phyloP scores from a whole-genome alignment of 768 basidiomycete genomes.

The Glaciozyma antarctica region DNA sequence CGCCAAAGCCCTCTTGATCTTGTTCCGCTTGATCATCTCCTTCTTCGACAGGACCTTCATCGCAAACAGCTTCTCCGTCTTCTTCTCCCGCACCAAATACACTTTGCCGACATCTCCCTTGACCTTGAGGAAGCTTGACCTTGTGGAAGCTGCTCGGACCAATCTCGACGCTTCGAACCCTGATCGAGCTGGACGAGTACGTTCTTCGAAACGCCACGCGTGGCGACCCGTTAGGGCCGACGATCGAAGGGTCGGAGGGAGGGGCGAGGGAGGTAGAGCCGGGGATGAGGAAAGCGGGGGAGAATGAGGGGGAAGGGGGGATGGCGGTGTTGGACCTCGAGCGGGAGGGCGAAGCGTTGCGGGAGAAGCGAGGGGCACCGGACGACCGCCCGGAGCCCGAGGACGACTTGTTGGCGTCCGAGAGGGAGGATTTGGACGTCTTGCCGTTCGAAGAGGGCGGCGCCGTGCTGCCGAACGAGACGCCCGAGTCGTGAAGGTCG shows the following conservation, averaged over 20 bases:
- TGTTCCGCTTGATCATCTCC: slow-evolving; percentile 99
- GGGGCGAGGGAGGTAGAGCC: background rate
- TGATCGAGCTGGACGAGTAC: slow-evolving; percentile 96
- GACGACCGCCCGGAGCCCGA: background rate
- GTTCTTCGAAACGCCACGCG: slow-evolving; percentile 66
- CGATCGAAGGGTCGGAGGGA: slow-evolving; percentile 9
- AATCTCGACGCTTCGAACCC: slow-evolving; percentile 73
- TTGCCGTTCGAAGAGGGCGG: slow-evolving; percentile 18
- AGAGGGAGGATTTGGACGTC: slow-evolving; percentile 19
- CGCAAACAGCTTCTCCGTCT: slow-evolving; percentile 86
- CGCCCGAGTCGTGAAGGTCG: slow-evolving; percentile 59
- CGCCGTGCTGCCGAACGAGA: slow-evolving; percentile 46
- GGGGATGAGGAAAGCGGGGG: slow-evolving; percentile 8
- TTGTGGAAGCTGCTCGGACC: slow-evolving; percentile 89
- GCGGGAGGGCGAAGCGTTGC: slow-evolving; percentile 17
- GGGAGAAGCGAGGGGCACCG: background rate
- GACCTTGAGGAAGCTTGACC: slow-evolving; percentile 93
- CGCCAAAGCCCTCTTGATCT: slow-evolving; percentile 95
- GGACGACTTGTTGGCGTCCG: slow-evolving; percentile 14
- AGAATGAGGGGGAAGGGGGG: slow-evolving; percentile 2
- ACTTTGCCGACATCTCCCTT: slow-evolving; percentile 98
- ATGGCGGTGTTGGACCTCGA: slow-evolving; percentile 9
- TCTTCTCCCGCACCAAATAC: slow-evolving; percentile 96
- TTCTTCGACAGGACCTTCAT: slow-evolving; percentile 99
- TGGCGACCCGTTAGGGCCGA: slow-evolving; percentile 21